A percentile compares a stretch with the other conserved stretches of the same genome.
phyloP scores from a whole-genome alignment of 176 grass and related monocot species.

The Carex cristatella region DNA sequence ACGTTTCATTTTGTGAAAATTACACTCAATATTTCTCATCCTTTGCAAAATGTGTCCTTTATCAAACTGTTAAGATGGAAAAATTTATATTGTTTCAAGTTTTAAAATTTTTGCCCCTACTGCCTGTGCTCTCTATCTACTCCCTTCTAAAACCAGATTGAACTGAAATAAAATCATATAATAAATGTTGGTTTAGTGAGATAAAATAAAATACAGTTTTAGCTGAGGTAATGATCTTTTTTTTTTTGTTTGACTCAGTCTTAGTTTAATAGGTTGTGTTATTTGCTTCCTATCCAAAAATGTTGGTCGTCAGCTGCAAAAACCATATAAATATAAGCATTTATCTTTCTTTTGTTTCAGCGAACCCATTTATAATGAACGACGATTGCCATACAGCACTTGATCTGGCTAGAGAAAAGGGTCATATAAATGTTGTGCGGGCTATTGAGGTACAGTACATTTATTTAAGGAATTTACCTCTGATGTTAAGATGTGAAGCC shows the following conservation, averaged over 20 bases:
- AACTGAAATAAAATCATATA: background rate
- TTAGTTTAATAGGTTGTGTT: background rate
- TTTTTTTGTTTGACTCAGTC: background rate
- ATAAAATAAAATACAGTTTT: background rate
- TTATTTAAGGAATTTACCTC: background rate
- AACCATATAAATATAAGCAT: background rate
- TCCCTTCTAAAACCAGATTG: background rate
- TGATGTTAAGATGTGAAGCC: background rate
- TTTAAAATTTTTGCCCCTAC: background rate
- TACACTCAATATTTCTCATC: background rate
- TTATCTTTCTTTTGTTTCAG: constrained; percentile 30
- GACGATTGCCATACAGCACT: constrained; percentile 90
- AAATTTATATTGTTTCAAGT: background rate
- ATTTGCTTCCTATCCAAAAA: background rate
- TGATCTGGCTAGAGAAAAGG: constrained; percentile 94
- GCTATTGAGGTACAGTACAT: constrained; percentile 75
- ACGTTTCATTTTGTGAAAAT: background rate
- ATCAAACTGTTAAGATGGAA: background rate
- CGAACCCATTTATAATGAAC: constrained; percentile 78
- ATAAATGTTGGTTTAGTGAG: background rate
- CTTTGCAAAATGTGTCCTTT: background rate
- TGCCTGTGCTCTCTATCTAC: background rate
- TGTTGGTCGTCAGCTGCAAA: background rate
- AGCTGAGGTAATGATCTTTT: background rate
- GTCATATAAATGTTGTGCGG: constrained; percentile 71